phyloP scores from a whole-genome alignment of 148 eudicot species.

The Mesembryanthemum crystallinum region DNA sequence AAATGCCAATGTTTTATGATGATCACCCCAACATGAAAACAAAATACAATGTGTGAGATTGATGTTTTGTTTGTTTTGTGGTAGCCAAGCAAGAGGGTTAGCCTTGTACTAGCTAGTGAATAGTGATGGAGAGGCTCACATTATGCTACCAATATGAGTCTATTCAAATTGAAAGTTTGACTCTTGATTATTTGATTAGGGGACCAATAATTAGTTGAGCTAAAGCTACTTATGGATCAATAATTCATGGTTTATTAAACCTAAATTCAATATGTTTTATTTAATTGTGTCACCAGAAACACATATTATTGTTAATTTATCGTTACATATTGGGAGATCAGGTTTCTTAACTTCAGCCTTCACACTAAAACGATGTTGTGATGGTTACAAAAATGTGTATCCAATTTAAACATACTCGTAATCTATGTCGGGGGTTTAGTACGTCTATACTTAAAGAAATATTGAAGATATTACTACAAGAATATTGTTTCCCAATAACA shows the following conservation, averaged over 20 bases:
- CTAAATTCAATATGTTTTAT: background rate
- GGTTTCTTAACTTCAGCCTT: no score
- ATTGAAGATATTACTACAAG: no score
- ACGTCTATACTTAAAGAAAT: no score
- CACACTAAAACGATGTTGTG: no score
- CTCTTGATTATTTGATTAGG: background rate
- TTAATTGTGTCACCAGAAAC: background rate
- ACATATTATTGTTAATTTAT: no score
- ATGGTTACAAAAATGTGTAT: no score
- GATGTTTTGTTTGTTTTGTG: slow-evolving; percentile 18
- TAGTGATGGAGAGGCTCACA: background rate
- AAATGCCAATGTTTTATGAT: slow-evolving; percentile 3
- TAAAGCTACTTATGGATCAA: no score
- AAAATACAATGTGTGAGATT: slow-evolving; percentile 7
- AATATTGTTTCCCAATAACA: no score
- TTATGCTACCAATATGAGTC: background rate
- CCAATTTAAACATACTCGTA: no score
- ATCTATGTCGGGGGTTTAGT: no score
- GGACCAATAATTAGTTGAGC: background rate
- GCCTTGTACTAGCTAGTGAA: background rate
- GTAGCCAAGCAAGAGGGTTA: slow-evolving; percentile 6
- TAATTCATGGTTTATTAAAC: background rate
- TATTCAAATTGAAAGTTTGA: background rate
- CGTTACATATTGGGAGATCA: no score
- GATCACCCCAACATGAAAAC: slow-evolving; percentile 17